Percentiles rank a stretch among this genome's conserved stretches.
Conservation (phyloP, 2,329 filamentous ascomycete species). For the Colletotrichum spaethianum region DNA sequence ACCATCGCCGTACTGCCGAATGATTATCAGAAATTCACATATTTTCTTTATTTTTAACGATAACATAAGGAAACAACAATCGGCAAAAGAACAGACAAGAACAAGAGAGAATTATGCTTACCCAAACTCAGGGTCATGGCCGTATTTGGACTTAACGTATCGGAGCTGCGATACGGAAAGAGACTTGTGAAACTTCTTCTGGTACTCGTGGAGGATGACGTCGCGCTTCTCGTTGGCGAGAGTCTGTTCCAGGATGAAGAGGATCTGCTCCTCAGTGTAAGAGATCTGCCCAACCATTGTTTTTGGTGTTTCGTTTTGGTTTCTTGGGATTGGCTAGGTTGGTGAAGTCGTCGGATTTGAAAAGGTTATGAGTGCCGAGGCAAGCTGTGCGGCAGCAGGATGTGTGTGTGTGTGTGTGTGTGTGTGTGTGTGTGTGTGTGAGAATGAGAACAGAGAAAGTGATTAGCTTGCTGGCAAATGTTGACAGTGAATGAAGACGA, state of each 20-base stretch:
- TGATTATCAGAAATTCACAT: background rate
- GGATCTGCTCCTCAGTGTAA: constrained; percentile 53
- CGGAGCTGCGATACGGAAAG: constrained; percentile 52
- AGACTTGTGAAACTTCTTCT: constrained; percentile 46
- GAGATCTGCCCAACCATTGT: constrained; percentile 53
- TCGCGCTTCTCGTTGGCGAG: constrained; percentile 46
- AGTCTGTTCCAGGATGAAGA: constrained; percentile 51
- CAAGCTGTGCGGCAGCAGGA: background rate
- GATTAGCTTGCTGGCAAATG: background rate
- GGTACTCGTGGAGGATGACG: constrained; percentile 48
- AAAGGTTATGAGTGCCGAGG: background rate
- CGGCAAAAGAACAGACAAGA: background rate
- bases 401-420: no score
- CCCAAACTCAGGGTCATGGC: constrained; percentile 56
- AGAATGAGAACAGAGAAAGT: background rate
- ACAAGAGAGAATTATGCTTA: constrained; percentile 43
- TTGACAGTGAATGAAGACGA: no score
- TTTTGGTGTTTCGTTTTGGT: background rate
- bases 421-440: no score
- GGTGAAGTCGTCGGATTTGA: background rate
- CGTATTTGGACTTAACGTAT: constrained; percentile 59
- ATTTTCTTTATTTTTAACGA: background rate
- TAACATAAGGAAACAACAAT: background rate
- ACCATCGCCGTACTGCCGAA: constrained; percentile 39
- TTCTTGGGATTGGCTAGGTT: background rate